These are phyloP conservation scores for Bothriochloa decipiens DNA, from an alignment of 176 grass and related monocot genomes.

Conservation along the genomic window DNA sequence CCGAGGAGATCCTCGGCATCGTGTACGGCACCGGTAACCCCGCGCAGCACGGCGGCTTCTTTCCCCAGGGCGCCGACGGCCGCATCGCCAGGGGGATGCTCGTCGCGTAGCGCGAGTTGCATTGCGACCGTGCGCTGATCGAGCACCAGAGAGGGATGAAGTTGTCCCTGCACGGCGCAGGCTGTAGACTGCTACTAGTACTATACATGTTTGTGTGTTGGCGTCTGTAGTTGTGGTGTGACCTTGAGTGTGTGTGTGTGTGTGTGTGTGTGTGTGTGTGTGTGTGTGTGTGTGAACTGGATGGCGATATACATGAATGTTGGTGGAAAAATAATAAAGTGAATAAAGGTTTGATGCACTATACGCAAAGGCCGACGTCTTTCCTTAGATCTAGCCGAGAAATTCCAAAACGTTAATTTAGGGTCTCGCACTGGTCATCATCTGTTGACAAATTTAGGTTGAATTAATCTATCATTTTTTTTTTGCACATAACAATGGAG, in stretches of 20 bases:
- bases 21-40: conserved; percentile 74
- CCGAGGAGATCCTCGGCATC: conserved; percentile 75
- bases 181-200: neutral
- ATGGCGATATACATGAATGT: neutral
- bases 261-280: neutral
- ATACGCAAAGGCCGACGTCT: neutral
- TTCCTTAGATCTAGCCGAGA: neutral
- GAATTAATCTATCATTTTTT: too few species aligned
- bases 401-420: neutral
- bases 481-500: too few species aligned
- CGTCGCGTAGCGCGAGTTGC: neutral
- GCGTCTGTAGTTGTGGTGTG: neutral
- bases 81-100: conserved; percentile 55
- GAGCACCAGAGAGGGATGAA: neutral
- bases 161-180: neutral
- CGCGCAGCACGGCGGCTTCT: conserved; percentile 69
- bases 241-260: neutral
- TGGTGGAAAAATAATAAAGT: neutral
- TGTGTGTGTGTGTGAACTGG: neutral
- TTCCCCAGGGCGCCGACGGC: conserved; percentile 68
- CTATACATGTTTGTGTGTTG: neutral
- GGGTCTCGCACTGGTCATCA: too few species aligned
- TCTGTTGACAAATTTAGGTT: too few species aligned
- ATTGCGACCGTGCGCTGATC: neutral
- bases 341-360: neutral